Conservation (phyloP, 352 stramenopile species). For the Pythium aristosporum region DNA sequence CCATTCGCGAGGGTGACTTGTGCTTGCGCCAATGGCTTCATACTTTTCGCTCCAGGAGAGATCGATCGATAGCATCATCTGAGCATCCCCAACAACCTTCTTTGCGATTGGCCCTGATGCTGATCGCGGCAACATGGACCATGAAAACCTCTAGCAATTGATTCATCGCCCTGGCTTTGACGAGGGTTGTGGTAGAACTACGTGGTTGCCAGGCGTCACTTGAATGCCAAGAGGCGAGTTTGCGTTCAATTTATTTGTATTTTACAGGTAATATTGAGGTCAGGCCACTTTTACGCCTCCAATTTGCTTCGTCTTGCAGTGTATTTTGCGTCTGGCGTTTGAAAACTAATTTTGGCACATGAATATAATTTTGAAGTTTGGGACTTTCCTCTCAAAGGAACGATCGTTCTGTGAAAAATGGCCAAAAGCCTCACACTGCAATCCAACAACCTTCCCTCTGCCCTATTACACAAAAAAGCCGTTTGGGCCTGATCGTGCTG, state of each 20-base stretch:
- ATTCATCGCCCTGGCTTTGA: constrained; percentile 1
- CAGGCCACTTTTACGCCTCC: no score
- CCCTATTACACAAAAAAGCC: neutral
- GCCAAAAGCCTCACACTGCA: neutral
- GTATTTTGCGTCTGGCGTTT: no score
- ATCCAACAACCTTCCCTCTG: constrained; percentile 16
- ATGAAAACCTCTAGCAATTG: constrained; percentile 5
- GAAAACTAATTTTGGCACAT: no score
- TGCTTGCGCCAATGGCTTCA: no score
- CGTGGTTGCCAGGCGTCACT: constrained; percentile 11
- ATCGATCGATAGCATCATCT: no score
- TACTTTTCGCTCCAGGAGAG: no score
- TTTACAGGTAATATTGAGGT: neutral
- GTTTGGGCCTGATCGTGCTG: neutral
- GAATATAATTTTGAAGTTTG: no score
- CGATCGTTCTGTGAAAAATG: no score
- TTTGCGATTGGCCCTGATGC: neutral
- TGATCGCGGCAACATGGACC: neutral
- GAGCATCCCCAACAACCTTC: no score
- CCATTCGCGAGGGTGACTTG: no score
- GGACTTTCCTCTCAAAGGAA: no score
- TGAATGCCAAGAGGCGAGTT: neutral
- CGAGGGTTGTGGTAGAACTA: neutral
- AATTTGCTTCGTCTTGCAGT: no score
- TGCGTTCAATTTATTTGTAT: neutral